These are phyloP conservation scores for Phyllosticta capitalensis DNA, from an alignment of 2,329 filamentous ascomycete species.

Conservation along the genomic window DNA sequence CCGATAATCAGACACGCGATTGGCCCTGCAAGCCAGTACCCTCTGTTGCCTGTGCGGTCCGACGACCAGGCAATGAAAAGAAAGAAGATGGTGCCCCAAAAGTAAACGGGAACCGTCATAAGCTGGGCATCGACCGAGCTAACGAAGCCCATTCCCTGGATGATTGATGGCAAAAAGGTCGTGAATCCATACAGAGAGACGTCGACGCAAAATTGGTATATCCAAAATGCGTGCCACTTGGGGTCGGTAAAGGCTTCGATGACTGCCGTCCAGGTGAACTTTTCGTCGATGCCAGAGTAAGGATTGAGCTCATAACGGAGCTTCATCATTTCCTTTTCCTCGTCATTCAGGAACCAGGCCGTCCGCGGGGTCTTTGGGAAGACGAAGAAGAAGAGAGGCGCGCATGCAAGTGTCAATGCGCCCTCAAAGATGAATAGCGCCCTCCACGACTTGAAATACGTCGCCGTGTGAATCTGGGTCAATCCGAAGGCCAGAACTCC, in stretches of 20 bases:
- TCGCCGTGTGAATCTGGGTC: conserved; percentile 51
- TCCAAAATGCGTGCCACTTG: conserved; percentile 10
- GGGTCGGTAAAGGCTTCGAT: conserved; percentile 17
- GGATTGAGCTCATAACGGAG: conserved; percentile 7
- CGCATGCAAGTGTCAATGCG: neutral
- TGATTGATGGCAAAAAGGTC: conserved; percentile 49
- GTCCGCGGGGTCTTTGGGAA: conserved; percentile 52
- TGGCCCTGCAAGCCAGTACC: conserved; percentile 7
- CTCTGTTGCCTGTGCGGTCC: neutral
- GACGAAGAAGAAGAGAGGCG: conserved; percentile 31
- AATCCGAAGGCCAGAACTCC: conserved; percentile 50
- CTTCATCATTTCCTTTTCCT: conserved; percentile 22
- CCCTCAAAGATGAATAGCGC: conserved; percentile 28
- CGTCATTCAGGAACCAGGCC: conserved; percentile 48
- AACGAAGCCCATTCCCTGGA: conserved; percentile 50
- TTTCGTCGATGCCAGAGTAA: conserved; percentile 8
- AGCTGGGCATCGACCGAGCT: conserved; percentile 50
- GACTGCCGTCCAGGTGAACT: conserved; percentile 20
- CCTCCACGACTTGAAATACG: conserved; percentile 26
- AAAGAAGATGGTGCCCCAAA: conserved; percentile 2
- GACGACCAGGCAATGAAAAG: conserved; percentile 9
- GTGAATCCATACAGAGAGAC: conserved; percentile 36
- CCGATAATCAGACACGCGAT: conserved; percentile 6
- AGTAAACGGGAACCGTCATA: conserved; percentile 37
- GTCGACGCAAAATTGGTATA: conserved; percentile 15